These are phyloP conservation scores for Daldinia vernicosa DNA, from an alignment of 495 filamentous ascomycete genomes.

Conservation along the genomic window DNA sequence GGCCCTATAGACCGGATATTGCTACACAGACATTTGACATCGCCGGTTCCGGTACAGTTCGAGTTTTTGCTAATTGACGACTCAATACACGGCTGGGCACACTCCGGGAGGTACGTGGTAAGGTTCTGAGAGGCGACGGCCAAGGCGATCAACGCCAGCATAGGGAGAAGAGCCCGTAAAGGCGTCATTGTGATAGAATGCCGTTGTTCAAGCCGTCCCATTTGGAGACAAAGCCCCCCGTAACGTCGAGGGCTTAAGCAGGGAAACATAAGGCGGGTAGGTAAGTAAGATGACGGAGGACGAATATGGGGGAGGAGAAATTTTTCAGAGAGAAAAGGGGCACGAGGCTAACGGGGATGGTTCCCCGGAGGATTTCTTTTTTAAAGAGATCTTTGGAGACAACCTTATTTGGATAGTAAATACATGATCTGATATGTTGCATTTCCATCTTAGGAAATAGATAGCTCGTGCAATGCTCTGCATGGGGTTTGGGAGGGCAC, in stretches of 20 bases:
- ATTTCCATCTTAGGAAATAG: not conserved
- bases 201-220: not conserved
- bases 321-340: constrained; percentile 1
- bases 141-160: constrained; percentile 5
- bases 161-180: constrained; percentile 1
- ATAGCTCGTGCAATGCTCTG: not conserved
- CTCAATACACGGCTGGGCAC: constrained; percentile 32
- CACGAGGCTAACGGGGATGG: constrained; percentile 3
- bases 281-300: not conserved
- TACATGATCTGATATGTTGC: constrained; percentile 26
- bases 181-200: constrained; percentile 10
- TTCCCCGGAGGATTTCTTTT: constrained; percentile 12
- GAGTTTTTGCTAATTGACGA: constrained; percentile 15
- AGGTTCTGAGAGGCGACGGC: constrained; percentile 27
- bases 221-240: constrained; percentile 2
- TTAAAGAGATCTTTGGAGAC: constrained; percentile 3
- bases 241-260: not conserved
- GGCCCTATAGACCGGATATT: constrained; percentile 20
- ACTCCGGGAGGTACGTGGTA: constrained; percentile 32
- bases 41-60: constrained; percentile 22
- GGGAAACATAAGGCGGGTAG: constrained; percentile 3
- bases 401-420: constrained; percentile 11
- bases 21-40: constrained; percentile 36
- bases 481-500: not conserved
- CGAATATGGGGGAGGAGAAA: not conserved